Evolutionary conservation across 768 basidiomycete genomes (phyloP).

Genomic region (Psilocybe tampanensis): DNA sequence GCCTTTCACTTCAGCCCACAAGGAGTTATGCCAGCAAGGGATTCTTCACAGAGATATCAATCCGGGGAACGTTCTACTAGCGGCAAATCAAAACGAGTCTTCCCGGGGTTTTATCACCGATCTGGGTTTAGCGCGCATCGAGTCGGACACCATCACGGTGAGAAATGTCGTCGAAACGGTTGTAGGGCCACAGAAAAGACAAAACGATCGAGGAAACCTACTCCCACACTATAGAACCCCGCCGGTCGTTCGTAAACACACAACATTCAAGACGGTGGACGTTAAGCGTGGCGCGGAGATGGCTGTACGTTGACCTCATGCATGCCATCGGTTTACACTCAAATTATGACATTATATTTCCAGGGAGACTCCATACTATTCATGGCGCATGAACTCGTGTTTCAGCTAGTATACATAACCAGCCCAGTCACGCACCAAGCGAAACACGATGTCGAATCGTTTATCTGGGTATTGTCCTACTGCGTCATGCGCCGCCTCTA

Average conservation of each 20-base stretch:
- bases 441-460: neutral
- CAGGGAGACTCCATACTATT: neutral
- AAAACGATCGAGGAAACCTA: too few relatives aligned
- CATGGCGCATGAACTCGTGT: neutral
- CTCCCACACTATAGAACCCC: too few relatives aligned
- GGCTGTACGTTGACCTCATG: neutral
- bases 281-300: neutral
- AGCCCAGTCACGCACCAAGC: neutral
- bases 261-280: too few relatives aligned
- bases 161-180: too few relatives aligned
- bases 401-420: neutral
- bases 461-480: neutral
- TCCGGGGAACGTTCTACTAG: neutral
- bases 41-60: neutral
- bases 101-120: too few relatives aligned
- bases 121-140: too few relatives aligned
- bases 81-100: too few relatives aligned
- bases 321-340: neutral
- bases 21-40: neutral
- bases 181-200: too few relatives aligned
- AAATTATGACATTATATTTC: neutral
- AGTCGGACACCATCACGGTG: too few relatives aligned
- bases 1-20: too few relatives aligned
- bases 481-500: neutral
- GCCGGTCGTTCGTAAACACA: too few relatives aligned